Percentiles rank a stretch among this genome's conserved stretches.
Evolutionary conservation across 345 rosid species (phyloP).

Genomic region (Carallia pectinifolia): DNA sequence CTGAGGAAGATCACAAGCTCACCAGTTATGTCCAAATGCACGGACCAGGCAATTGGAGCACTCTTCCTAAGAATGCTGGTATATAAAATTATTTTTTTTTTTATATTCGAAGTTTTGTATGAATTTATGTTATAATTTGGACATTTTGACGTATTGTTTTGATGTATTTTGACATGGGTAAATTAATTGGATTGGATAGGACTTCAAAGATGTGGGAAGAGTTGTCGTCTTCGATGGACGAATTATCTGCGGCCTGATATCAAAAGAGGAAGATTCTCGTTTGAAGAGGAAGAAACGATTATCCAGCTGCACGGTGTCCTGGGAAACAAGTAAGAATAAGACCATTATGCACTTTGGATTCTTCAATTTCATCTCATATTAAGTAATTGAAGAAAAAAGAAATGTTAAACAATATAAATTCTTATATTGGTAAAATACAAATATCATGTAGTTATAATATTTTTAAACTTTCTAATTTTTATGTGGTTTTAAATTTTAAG

Average conservation of each 20-base stretch:
- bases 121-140: too few species aligned
- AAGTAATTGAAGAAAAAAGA: too few species aligned
- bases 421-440: too few species aligned
- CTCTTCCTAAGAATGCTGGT: constrained; percentile 38
- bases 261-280: constrained; percentile 87
- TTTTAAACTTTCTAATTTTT: too few species aligned
- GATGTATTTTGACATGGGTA: too few species aligned
- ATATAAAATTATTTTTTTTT: neutral
- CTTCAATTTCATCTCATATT: too few species aligned
- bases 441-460: too few species aligned
- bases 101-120: neutral
- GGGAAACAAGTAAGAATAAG: constrained; percentile 72
- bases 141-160: neutral
- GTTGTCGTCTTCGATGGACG: constrained; percentile 97
- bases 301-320: constrained; percentile 78
- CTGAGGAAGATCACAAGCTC: constrained; percentile 34
- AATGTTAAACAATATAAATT: too few species aligned
- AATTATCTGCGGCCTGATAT: constrained; percentile 93
- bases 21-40: constrained; percentile 22
- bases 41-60: constrained; percentile 35
- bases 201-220: constrained; percentile 94
- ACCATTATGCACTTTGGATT: neutral
- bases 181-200: constrained; percentile 34
- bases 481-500: too few species aligned
- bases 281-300: constrained; percentile 94